Percentiles rank a stretch among this genome's conserved stretches.
Conservation (phyloP, 1,284 basidiomycete species). For the Marasmius fiardii region DNA sequence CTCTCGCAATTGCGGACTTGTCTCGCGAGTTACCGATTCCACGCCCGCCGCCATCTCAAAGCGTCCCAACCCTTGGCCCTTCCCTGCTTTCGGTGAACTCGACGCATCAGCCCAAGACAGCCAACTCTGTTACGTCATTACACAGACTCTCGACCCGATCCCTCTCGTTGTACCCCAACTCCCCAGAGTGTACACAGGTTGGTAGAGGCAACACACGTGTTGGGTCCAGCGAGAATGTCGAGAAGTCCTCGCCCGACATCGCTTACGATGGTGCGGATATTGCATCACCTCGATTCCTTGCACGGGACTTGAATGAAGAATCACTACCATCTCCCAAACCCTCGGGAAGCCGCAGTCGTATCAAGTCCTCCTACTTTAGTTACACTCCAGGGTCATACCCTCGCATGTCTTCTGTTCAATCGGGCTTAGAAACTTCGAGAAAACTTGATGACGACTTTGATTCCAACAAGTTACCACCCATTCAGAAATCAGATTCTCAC, state of each 20-base stretch:
- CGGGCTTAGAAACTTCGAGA: constrained; percentile 24
- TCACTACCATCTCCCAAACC: constrained; percentile 26
- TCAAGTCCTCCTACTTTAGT: constrained; percentile 60
- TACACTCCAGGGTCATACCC: constrained; percentile 51
- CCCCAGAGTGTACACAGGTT: constrained; percentile 31
- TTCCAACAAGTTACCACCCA: constrained; percentile 22
- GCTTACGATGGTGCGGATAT: constrained; percentile 56
- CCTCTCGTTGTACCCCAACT: constrained; percentile 48
- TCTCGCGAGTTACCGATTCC: constrained; percentile 1
- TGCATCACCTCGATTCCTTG: constrained; percentile 35
- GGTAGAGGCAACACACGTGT: constrained; percentile 11
- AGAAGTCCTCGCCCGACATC: constrained; percentile 29
- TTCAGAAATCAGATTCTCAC: constrained; percentile 40
- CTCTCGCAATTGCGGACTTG: not conserved
- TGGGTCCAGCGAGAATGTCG: constrained; percentile 10
- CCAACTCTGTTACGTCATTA: constrained; percentile 62
- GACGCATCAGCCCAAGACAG: constrained; percentile 23
- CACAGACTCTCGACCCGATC: constrained; percentile 65
- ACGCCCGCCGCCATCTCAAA: constrained; percentile 11
- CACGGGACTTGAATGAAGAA: constrained; percentile 23
- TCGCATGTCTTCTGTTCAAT: constrained; percentile 41
- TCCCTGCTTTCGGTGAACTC: constrained; percentile 17
- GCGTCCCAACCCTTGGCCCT: constrained; percentile 12
- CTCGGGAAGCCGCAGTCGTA: constrained; percentile 51
- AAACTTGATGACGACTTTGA: constrained; percentile 24